A percentile compares a stretch with the other conserved stretches of the same genome.
Conservation (phyloP, 2,329 filamentous ascomycete genomes). For the Alternaria rosae region DNA sequence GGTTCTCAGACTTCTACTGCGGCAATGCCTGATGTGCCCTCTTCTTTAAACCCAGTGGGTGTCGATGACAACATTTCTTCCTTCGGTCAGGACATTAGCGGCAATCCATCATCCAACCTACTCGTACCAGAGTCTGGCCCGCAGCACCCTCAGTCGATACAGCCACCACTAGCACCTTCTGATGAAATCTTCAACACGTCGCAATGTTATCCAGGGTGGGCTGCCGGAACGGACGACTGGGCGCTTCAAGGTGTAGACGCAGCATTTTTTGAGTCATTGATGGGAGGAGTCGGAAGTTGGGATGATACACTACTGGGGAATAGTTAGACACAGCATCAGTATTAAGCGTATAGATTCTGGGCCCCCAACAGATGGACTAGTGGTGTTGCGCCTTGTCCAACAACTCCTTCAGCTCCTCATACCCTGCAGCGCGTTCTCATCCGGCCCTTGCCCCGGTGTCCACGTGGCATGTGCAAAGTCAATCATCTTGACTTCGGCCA, state of each 20-base stretch:
- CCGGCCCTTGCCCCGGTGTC: constrained; percentile 80
- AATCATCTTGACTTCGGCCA: constrained; percentile 86
- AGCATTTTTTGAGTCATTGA: constrained; percentile 31
- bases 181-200: background rate
- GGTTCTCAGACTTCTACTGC: background rate
- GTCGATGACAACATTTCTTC: background rate
- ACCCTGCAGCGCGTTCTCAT: constrained; percentile 81
- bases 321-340: background rate
- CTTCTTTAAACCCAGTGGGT: background rate
- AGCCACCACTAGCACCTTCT: background rate
- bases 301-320: background rate
- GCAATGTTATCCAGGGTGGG: constrained; percentile 11
- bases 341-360: background rate
- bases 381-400: constrained; percentile 38
- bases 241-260: constrained; percentile 28
- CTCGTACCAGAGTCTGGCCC: background rate
- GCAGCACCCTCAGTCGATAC: background rate
- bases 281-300: constrained; percentile 16
- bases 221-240: constrained; percentile 24
- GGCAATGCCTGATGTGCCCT: background rate
- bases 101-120: background rate
- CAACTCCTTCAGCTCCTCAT: constrained; percentile 76
- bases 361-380: background rate
- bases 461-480: constrained; percentile 95
- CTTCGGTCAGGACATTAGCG: background rate